Conservation (phyloP, 805 yeast genomes). For the Sugiyamaella qingdaonensis region DNA sequence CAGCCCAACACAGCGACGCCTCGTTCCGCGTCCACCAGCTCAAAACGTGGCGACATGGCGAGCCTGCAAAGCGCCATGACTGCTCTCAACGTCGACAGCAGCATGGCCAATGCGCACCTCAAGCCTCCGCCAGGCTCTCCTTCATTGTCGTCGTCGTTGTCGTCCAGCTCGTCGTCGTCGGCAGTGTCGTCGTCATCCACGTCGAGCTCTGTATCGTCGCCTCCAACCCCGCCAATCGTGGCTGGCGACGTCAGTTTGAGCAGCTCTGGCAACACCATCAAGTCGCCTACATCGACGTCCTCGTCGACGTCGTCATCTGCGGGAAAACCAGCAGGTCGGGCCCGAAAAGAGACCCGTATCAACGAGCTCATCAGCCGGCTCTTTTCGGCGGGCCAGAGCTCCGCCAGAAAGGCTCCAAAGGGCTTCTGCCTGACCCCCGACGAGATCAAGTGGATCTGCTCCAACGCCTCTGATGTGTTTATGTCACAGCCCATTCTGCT, state of each 20-base stretch:
- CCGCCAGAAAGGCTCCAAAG: constrained; percentile 74
- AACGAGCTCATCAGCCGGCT: constrained; percentile 81
- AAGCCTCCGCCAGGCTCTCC: constrained; percentile 1
- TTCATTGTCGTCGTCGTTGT: constrained; percentile 8
- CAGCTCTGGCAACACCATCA: background rate
- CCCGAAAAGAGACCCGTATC: constrained; percentile 38
- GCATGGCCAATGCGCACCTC: background rate
- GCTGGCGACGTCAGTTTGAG: background rate
- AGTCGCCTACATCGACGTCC: background rate
- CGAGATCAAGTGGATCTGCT: constrained; percentile 76
- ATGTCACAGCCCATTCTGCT: constrained; percentile 81
- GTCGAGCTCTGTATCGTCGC: constrained; percentile 1
- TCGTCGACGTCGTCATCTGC: constrained; percentile 3
- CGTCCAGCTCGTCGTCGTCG: constrained; percentile 8
- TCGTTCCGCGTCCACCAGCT: too few species aligned
- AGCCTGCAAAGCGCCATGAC: background rate
- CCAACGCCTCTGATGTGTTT: constrained; percentile 77
- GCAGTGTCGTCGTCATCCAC: constrained; percentile 5
- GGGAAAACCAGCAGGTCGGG: background rate
- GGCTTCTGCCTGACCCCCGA: constrained; percentile 72
- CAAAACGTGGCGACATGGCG: background rate
- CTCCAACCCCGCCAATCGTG: constrained; percentile 7
- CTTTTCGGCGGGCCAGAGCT: constrained; percentile 73
- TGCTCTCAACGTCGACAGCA: background rate
- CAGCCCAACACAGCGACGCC: too few species aligned